phyloP scores from a whole-genome alignment of 805 yeast species.

The Candida berthetii region DNA sequence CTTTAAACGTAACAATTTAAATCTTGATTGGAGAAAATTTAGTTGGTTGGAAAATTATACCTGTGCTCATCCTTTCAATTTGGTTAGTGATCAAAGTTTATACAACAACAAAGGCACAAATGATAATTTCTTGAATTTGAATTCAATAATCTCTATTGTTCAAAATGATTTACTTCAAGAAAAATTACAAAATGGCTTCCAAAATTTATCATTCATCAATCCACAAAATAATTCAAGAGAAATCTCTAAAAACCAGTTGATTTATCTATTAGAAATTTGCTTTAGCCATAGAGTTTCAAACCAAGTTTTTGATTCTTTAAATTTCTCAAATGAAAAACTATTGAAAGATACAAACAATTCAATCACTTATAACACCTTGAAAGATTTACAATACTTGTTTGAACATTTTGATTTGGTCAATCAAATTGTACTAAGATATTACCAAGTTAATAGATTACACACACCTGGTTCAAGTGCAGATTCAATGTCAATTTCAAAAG shows the following conservation, averaged over 20 bases:
- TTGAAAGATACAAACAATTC: slow-evolving; percentile 23
- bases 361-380: slow-evolving; percentile 27
- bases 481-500: slow-evolving; percentile 27
- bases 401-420: slow-evolving; percentile 30
- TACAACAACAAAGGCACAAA: slow-evolving; percentile 3
- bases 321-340: slow-evolving; percentile 20
- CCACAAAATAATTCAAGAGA: slow-evolving; percentile 21
- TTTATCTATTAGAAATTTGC: slow-evolving; percentile 23
- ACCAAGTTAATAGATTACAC: slow-evolving; percentile 6
- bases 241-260: slow-evolving; percentile 28
- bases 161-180: slow-evolving; percentile 33
- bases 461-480: slow-evolving; percentile 12
- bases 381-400: slow-evolving; percentile 31
- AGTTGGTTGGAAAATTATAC: slow-evolving; percentile 21
- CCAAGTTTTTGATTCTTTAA: slow-evolving; percentile 26
- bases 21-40: slow-evolving; percentile 28
- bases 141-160: slow-evolving; percentile 32
- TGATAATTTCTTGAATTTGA: slow-evolving; percentile 26
- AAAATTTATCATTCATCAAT: slow-evolving; percentile 21
- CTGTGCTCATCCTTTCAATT: slow-evolving; percentile 11
- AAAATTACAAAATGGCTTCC: slow-evolving; percentile 25
- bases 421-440: slow-evolving; percentile 24
- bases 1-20: slow-evolving; percentile 15
- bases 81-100: not conserved
- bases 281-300: slow-evolving; percentile 33